phyloP scores from a whole-genome alignment of 768 basidiomycete genomes.

The Russula sp. region DNA sequence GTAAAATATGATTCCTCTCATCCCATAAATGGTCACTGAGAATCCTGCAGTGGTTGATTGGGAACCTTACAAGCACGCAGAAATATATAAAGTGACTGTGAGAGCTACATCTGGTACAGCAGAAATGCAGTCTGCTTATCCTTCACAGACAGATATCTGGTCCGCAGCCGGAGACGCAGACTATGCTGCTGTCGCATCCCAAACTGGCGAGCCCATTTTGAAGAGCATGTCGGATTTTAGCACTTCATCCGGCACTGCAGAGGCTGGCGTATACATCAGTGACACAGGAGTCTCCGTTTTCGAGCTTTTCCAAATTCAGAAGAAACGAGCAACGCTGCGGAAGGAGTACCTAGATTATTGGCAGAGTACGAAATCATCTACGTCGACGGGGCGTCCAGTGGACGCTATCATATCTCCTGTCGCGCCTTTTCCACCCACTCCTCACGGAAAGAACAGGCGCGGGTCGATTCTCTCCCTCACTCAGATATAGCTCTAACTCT shows the following conservation, averaged over 20 bases:
- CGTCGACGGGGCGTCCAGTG: constrained; percentile 50
- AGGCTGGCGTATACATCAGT: constrained; percentile 6
- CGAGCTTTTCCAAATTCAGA: constrained; percentile 49
- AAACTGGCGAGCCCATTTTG: constrained; percentile 28
- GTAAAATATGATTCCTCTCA: constrained; percentile 32
- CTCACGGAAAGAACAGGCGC: constrained; percentile 45
- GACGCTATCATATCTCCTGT: constrained; percentile 52
- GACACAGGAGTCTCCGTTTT: constrained; percentile 24
- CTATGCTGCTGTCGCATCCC: constrained; percentile 13
- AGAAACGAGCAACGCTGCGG: constrained; percentile 41
- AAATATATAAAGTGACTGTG: constrained; percentile 36
- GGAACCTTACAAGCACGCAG: constrained; percentile 33
- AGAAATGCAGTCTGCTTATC: not conserved
- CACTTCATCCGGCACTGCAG: not conserved
- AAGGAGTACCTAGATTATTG: constrained; percentile 50
- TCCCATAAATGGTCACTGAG: not conserved
- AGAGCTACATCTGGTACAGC: not conserved
- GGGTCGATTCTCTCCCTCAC: constrained; percentile 23
- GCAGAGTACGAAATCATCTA: constrained; percentile 44
- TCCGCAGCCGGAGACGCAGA: constrained; percentile 25
- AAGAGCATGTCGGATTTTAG: constrained; percentile 19
- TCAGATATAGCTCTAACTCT: constrained; percentile 9
- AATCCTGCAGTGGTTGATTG: constrained; percentile 40
- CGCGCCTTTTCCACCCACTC: constrained; percentile 44
- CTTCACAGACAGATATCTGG: constrained; percentile 24